These are phyloP conservation scores for Borealophlyctis nickersoniae DNA, from an alignment of 192 early-diverging fungal genomes.

Conservation along the genomic window DNA sequence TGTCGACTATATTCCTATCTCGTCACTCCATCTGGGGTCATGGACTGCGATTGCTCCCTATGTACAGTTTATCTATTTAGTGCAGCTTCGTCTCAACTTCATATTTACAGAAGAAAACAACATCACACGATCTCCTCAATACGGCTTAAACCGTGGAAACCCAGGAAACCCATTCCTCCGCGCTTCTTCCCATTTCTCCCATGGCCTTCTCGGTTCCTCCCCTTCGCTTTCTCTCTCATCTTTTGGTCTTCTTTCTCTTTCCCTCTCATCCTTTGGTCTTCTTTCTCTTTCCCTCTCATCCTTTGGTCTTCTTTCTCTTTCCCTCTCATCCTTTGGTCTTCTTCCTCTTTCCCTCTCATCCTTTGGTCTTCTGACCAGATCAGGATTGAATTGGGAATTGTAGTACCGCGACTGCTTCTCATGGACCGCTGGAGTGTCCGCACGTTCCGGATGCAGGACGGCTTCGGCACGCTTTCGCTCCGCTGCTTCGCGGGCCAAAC, in stretches of 20 bases:
- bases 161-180: background rate
- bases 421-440: background rate
- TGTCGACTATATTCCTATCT: no score
- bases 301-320: background rate
- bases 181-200: background rate
- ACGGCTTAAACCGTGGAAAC: no score
- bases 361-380: conserved; percentile 1
- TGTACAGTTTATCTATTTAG: no score
- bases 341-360: background rate
- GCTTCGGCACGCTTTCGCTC: conserved; percentile 23
- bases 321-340: background rate
- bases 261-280: background rate
- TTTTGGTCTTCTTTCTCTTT: conserved; percentile 1
- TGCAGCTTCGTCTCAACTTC: no score
- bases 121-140: no score
- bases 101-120: no score
- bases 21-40: no score
- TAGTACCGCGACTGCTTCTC: conserved; percentile 14
- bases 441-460: conserved; percentile 15
- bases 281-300: background rate
- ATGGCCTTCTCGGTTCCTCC: background rate
- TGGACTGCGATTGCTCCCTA: no score
- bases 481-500: conserved; percentile 23
- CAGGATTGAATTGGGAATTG: conserved; percentile 38
- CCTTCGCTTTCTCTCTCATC: background rate